Evolutionary conservation across 495 filamentous ascomycete genomes (phyloP), one percentile per base, ranked within the genome.

Genomic region (Thermochaetoides thermophila): DNA sequence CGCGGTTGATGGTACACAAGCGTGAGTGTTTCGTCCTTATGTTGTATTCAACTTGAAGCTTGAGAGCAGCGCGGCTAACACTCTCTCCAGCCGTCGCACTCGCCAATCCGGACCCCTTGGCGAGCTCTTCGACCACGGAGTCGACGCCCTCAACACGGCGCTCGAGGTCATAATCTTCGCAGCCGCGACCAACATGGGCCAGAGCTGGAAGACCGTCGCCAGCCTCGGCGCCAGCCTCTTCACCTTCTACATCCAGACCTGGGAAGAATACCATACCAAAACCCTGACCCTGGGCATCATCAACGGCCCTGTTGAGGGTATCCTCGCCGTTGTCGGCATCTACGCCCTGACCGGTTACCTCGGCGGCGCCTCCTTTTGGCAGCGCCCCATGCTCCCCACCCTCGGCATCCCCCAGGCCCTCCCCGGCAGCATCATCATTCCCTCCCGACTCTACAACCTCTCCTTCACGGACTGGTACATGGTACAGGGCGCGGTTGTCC

Each of bases 191-290:
- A 95, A 94, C 49, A 70, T 96, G 40, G 89, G 89, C 24, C 82
- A 93, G 60, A 71, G 76, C 34, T 97, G 89, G 87, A 71, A 74
- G 49, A 94, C 89, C 2, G 68, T 96, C 8, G 53, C 86, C 39
- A 73, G 71, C 11, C 66, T 95, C 4, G 94, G 93, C 58, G 89
- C 77, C 38, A 46, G 41, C 22, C 35, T 55, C 21, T 63, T 86
- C 48, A 94, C 85, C 11, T 97, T 97, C 58, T 97, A 97, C 53
- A 76, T 97, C 15, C 89, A 95, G 53, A 97, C 89, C 19, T 97
- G 89, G 89, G 89, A 97, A 43, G 89, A 95, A 59, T 96, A 94
- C 58, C 91, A 95, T 60, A 97, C 89, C 23, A 82, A 93, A 51
- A 85, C 87, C 7, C 72, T 97, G 16, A 94, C 83, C 10, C 71